phyloP scores from a whole-genome alignment of 768 basidiomycete species.

The Hypsizygus marmoreus region DNA sequence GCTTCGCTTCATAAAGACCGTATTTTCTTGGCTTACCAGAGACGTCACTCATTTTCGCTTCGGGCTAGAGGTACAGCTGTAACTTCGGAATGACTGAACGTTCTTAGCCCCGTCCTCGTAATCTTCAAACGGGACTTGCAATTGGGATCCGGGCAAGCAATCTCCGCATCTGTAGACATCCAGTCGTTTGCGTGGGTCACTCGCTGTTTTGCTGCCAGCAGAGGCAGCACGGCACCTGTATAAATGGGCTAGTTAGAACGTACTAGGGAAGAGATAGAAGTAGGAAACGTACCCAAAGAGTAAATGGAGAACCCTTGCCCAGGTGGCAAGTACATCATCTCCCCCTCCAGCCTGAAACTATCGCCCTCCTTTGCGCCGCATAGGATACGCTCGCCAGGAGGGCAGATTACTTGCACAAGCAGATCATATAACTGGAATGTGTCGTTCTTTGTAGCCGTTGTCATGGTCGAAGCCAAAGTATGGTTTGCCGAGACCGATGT shows the following conservation, averaged over 20 bases:
- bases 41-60: no score
- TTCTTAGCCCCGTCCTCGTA: constrained; percentile 47
- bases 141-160: constrained; percentile 70
- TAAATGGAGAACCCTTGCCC: constrained; percentile 72
- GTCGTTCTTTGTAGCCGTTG: constrained; percentile 27
- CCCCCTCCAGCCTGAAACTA: constrained; percentile 62
- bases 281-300: constrained; percentile 47
- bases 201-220: constrained; percentile 71
- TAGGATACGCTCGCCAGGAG: constrained; percentile 54
- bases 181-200: constrained; percentile 57
- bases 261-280: background rate
- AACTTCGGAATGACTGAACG: constrained; percentile 55
- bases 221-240: constrained; percentile 59
- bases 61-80: constrained; percentile 60
- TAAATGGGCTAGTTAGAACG: background rate
- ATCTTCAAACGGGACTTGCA: constrained; percentile 61
- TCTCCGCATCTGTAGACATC: constrained; percentile 66
- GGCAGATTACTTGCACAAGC: constrained; percentile 62
- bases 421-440: constrained; percentile 65
- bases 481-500: background rate
- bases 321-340: constrained; percentile 61
- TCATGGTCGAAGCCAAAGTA: background rate
- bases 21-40: no score
- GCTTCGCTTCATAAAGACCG: no score
- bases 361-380: constrained; percentile 70